A percentile compares a stretch with the other conserved stretches of the same genome.
Evolutionary conservation across 805 yeast genomes (phyloP).

Genomic region (Lachancea nothofagi): DNA sequence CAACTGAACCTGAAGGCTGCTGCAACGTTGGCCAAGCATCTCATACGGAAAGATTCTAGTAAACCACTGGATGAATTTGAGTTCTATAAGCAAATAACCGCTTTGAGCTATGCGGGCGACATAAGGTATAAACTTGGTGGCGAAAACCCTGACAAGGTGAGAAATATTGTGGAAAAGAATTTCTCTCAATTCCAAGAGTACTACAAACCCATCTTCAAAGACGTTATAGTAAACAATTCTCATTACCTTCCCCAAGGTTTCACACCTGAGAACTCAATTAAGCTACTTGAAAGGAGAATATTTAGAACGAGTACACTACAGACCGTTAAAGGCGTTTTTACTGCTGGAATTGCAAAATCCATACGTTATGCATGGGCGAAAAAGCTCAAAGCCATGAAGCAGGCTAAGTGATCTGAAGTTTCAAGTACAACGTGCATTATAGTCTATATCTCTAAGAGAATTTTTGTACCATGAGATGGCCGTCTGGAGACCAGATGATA

Average conservation of each 20-base stretch:
- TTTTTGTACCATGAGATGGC: not conserved
- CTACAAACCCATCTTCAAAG: slow-evolving; percentile 56
- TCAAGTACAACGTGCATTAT: not conserved
- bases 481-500: not conserved
- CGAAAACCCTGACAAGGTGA: slow-evolving; percentile 84
- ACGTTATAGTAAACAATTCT: slow-evolving; percentile 32
- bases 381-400: slow-evolving; percentile 36
- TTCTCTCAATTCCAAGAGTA: slow-evolving; percentile 59
- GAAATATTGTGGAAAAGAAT: slow-evolving; percentile 80
- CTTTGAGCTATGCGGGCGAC: slow-evolving; percentile 84
- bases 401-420: not conserved
- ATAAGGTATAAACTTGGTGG: slow-evolving; percentile 81
- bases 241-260: slow-evolving; percentile 37
- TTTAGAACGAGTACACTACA: slow-evolving; percentile 67
- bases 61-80: slow-evolving; percentile 50
- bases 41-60: slow-evolving; percentile 32
- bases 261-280: slow-evolving; percentile 33
- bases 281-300: slow-evolving; percentile 49
- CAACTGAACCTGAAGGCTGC: slow-evolving; percentile 77
- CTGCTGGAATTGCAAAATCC: slow-evolving; percentile 77
- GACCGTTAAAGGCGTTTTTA: slow-evolving; percentile 73
- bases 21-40: slow-evolving; percentile 48
- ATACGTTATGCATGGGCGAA: slow-evolving; percentile 74
- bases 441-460: not conserved
- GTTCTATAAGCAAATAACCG: slow-evolving; percentile 71